These are phyloP conservation scores for Phylloporus sp. DNA, from an alignment of 768 basidiomycete species.

Conservation along the genomic window DNA sequence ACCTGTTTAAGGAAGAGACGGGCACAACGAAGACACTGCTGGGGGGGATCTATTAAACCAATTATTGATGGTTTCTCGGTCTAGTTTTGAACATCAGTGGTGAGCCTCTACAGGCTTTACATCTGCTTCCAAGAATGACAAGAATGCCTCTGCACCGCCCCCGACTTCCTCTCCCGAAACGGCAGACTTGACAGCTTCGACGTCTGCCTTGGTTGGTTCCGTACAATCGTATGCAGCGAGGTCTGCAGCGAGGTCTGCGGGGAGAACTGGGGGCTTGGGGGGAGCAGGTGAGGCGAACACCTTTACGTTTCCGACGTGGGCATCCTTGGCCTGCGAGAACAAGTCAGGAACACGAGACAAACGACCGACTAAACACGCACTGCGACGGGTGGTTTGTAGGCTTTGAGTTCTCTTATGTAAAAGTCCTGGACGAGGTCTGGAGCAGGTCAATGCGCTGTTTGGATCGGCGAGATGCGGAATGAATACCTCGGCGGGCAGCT, in stretches of 20 bases:
- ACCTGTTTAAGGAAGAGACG: not conserved
- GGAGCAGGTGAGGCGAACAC: constrained; percentile 66
- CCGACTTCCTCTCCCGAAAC: constrained; percentile 21
- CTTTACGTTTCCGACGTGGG: constrained; percentile 85
- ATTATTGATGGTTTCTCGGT: constrained; percentile 2
- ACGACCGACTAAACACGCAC: constrained; percentile 42
- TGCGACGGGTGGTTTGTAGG: constrained; percentile 71
- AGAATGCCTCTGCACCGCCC: constrained; percentile 66
- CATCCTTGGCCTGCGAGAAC: constrained; percentile 72
- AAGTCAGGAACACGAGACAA: not conserved
- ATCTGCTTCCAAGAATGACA: constrained; percentile 78
- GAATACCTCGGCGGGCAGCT: constrained; percentile 56
- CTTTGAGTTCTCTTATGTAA: constrained; percentile 84
- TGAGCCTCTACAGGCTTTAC: constrained; percentile 62
- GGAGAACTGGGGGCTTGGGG: constrained; percentile 72
- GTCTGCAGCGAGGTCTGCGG: constrained; percentile 82
- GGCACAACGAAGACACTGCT: not conserved
- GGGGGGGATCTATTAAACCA: constrained; percentile 16
- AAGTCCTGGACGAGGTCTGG: constrained; percentile 90
- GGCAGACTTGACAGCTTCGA: constrained; percentile 32
- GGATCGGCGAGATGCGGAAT: constrained; percentile 27
- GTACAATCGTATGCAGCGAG: constrained; percentile 79
- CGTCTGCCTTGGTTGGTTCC: constrained; percentile 59
- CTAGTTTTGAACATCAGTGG: constrained; percentile 31
- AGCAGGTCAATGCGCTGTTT: constrained; percentile 7